A percentile compares a stretch with the other conserved stretches of the same genome.
Conservation (phyloP, 2,329 filamentous ascomycete species). For the Penicillium sp. region DNA sequence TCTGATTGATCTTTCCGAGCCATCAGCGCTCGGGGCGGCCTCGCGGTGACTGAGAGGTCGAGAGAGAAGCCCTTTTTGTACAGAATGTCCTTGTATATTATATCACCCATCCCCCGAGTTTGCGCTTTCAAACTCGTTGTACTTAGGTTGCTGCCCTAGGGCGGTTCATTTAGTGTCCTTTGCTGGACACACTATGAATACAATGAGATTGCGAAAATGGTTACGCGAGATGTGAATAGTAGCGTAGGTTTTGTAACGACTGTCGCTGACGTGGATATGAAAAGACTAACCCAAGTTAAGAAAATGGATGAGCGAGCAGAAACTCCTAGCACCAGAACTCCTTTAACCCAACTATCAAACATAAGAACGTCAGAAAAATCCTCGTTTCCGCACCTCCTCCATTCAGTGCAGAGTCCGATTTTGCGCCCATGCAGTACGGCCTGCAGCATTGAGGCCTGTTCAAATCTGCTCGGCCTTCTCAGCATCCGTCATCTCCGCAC, state of each 20-base stretch:
- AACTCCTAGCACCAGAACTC: neutral
- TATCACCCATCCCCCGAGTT: too few relatives aligned
- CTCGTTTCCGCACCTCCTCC: neutral
- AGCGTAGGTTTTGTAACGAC: too few relatives aligned
- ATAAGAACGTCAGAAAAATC: neutral
- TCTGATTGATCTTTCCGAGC: too few relatives aligned
- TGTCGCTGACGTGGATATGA: too few relatives aligned
- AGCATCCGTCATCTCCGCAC: constrained; percentile 15
- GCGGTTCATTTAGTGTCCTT: neutral
- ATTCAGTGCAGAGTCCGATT: neutral
- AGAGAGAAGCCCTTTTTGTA: too few relatives aligned
- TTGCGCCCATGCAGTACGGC: neutral
- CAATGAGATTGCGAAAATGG: neutral
- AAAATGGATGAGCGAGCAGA: neutral
- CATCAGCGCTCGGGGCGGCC: too few relatives aligned
- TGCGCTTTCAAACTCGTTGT: neutral
- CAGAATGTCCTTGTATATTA: too few relatives aligned
- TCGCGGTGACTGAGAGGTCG: too few relatives aligned
- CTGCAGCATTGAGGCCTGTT: neutral
- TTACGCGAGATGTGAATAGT: neutral
- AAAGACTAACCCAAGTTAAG: neutral
- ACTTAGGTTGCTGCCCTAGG: neutral
- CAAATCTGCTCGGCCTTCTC: constrained; percentile 22
- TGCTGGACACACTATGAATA: neutral
- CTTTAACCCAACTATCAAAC: neutral